Percentiles rank a stretch among this genome's conserved stretches.
phyloP scores from a whole-genome alignment of 1,139 yeast species.

The Pichia sp. region DNA sequence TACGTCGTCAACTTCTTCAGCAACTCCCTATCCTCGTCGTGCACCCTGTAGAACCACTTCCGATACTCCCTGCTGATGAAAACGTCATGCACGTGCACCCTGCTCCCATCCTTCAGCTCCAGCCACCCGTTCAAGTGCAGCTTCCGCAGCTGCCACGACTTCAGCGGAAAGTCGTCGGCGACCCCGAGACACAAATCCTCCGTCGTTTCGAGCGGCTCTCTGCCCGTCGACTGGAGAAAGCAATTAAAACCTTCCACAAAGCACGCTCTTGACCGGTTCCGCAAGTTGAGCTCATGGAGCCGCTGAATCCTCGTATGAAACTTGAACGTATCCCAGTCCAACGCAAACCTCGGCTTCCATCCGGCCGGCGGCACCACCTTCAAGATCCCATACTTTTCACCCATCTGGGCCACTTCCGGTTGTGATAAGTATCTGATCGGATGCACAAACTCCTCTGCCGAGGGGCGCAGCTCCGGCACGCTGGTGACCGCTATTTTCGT shows the following conservation, averaged over 20 bases:
- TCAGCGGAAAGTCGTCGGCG: constrained; percentile 5
- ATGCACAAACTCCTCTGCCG: constrained; percentile 49
- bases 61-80: constrained; percentile 21
- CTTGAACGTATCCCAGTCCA: constrained; percentile 47
- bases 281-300: constrained; percentile 58
- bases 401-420: constrained; percentile 46
- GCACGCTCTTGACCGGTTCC: constrained; percentile 58
- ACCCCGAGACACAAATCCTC: constrained; percentile 19
- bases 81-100: constrained; percentile 31
- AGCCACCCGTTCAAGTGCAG: constrained; percentile 25
- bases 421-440: constrained; percentile 62
- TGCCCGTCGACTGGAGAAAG: constrained; percentile 43
- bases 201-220: constrained; percentile 17
- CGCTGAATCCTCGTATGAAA: constrained; percentile 67
- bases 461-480: constrained; percentile 37
- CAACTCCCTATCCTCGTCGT: constrained; percentile 16
- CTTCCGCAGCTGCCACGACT: background rate
- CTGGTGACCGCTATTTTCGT: background rate
- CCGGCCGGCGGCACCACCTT: constrained; percentile 60
- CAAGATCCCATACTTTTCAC: constrained; percentile 58
- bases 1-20: constrained; percentile 21
- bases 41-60: constrained; percentile 18
- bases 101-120: constrained; percentile 16
- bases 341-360: constrained; percentile 54
- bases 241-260: constrained; percentile 59